Evolutionary conservation across 345 rosid genomes (phyloP).

Genomic region (Populus nigra): DNA sequence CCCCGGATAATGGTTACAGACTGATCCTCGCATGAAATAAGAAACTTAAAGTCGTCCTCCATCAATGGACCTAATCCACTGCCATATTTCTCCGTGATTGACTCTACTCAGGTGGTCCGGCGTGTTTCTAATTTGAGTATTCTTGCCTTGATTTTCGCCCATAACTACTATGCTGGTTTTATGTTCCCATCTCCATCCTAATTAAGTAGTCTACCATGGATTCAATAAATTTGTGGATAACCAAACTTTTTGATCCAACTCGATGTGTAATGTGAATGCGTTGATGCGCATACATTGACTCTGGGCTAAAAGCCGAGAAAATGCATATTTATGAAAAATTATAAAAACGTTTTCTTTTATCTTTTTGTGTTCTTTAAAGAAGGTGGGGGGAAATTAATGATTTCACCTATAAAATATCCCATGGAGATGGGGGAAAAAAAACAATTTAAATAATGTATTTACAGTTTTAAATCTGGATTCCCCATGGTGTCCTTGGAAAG

Average conservation of each 20-base stretch:
- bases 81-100: constrained; percentile 17
- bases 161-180: neutral
- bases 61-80: neutral
- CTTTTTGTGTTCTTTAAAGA: too few species aligned
- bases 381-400: too few species aligned
- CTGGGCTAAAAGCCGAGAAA: too few species aligned
- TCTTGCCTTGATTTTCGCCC: constrained; percentile 17
- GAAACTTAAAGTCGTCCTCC: neutral
- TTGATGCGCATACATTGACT: neutral
- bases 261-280: neutral
- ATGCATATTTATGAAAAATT: too few species aligned
- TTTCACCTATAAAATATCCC: too few species aligned
- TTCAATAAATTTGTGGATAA: neutral
- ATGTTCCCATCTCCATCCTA: neutral
- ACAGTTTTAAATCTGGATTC: neutral
- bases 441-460: neutral
- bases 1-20: neutral
- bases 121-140: neutral
- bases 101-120: neutral
- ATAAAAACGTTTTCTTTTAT: too few species aligned
- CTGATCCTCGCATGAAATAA: neutral
- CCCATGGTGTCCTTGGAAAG: neutral
- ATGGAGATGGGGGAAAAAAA: too few species aligned
- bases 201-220: neutral
- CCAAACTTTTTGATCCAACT: neutral